A percentile compares a stretch with the other conserved stretches of the same genome.
phyloP scores from a whole-genome alignment of 306 rosid species.

The Rubus idaeus region DNA sequence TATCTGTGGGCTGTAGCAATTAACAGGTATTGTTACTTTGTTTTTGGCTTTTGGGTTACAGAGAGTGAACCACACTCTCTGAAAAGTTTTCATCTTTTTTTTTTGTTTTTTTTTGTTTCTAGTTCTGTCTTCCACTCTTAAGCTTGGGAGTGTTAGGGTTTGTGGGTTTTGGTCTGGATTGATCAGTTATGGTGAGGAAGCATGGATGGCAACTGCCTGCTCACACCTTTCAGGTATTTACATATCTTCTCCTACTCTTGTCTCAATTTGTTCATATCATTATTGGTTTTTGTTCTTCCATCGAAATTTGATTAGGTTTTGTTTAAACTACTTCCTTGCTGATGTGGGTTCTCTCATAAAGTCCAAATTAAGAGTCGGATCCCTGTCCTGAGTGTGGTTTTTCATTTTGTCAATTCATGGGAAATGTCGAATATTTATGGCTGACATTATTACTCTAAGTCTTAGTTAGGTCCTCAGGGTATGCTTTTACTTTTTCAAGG shows the following conservation, averaged over 20 bases:
- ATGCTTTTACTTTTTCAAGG: background rate
- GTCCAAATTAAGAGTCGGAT: slow-evolving; percentile 15
- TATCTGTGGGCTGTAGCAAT: slow-evolving; percentile 8
- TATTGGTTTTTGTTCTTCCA: background rate
- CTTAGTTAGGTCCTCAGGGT: background rate
- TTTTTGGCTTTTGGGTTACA: slow-evolving; percentile 31
- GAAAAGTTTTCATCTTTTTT: background rate
- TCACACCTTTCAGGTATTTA: slow-evolving; percentile 86
- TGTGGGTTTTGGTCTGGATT: slow-evolving; percentile 26
- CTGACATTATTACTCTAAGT: background rate
- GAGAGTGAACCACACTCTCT: background rate
- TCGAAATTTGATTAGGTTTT: slow-evolving; percentile 41
- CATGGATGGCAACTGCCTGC: slow-evolving; percentile 99
- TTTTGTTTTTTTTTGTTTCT: background rate
- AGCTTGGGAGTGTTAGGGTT: slow-evolving; percentile 23
- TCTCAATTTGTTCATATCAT: background rate
- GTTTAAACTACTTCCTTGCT: slow-evolving; percentile 14
- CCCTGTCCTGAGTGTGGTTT: background rate
- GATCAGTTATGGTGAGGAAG: slow-evolving; percentile 75
- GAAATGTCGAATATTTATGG: slow-evolving; percentile 8
- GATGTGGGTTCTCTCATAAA: slow-evolving; percentile 6
- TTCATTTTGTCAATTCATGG: slow-evolving; percentile 20
- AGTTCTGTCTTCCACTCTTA: slow-evolving; percentile 18
- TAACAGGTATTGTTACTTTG: slow-evolving; percentile 6
- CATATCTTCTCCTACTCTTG: background rate